Base-by-base conservation (phyloP, 495 filamentous ascomycete species). In the Penicillium macrosclerotiorum region DNA sequence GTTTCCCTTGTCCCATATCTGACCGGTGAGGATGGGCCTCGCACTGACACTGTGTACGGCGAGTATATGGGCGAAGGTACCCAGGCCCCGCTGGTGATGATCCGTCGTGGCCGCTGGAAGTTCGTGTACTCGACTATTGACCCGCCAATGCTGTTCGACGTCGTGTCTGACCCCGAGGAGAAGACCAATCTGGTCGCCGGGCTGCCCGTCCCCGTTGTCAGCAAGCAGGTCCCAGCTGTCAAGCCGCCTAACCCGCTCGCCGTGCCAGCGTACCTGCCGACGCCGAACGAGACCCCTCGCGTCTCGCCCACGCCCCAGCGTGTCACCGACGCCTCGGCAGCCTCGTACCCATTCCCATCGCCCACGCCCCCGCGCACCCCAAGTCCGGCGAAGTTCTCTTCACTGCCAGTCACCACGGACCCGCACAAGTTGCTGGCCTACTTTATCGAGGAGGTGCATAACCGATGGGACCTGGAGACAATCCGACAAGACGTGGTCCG, bases 11-110 rank as follows among this genome's bases (percentile, higher is more conserved):
- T 88, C 22, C 83, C 86, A 9, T 83, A 89, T 54, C 68, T 94
- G 18, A 71, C 82, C 24, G 84, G 81, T 9, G 65, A 67, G 8
- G 68, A 77, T 3, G 72, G 75, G 22, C 38, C 66, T 30, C 63
- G 65, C 37, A 78, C 80, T 14, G 88, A 95, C 51, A 88, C 83
- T 8, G 89, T 89, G 16, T 84, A 89, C 54, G 88, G 86, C 42
- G 89, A 95, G 66, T 95, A 94, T 65, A 89, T 87, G 62, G 89
- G 86, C 14, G 89, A 95, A 66, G 89, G 89, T 33, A 93, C 89
- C 3, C 76, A 91, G 46, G 80, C 84, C 4, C 89, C 89, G 0
- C 73, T 91, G n/a, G 84, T 93, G 69, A 95, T 95, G 89, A 94
- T 95, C 58, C 79, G 81, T 23, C 82, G 86, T 33, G 89, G 88